Evolutionary conservation across 768 basidiomycete genomes (phyloP).

Genomic region (Leccinum sublutescens): DNA sequence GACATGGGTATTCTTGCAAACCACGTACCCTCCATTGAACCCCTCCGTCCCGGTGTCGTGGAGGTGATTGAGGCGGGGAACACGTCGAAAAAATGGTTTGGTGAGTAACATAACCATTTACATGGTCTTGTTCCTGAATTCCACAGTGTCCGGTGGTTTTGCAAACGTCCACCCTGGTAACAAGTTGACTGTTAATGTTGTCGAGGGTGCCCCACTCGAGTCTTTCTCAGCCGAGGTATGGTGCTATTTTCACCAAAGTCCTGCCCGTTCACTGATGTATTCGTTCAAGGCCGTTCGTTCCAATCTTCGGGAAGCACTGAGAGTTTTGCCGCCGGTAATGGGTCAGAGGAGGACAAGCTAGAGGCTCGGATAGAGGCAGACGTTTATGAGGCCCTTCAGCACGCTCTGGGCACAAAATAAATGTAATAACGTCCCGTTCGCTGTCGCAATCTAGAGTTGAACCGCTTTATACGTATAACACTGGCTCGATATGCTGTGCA

Average conservation of each 20-base stretch:
- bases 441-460: constrained; percentile 15
- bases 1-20: constrained; percentile 99
- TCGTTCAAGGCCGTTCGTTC: constrained; percentile 77
- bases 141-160: constrained; percentile 89
- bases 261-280: constrained; percentile 4
- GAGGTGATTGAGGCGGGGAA: constrained; percentile 86
- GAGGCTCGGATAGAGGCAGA: constrained; percentile 94
- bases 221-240: constrained; percentile 87
- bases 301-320: constrained; percentile 86
- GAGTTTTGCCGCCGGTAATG: constrained; percentile 76
- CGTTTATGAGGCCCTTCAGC: constrained; percentile 94
- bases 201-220: constrained; percentile 93
- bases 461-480: neutral
- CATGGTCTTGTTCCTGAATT: constrained; percentile 5
- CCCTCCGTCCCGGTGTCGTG: constrained; percentile 89
- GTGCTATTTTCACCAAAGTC: constrained; percentile 6
- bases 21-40: constrained; percentile 97
- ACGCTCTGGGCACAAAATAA: constrained; percentile 63
- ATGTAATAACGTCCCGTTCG: constrained; percentile 7
- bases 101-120: constrained; percentile 46
- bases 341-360: constrained; percentile 89
- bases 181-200: constrained; percentile 92
- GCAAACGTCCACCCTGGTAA: constrained; percentile 98
- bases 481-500: neutral
- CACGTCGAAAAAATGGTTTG: constrained; percentile 93